Base-by-base conservation (phyloP, 2,329 filamentous ascomycete genomes). In the Pestalotiopsis sp. region DNA sequence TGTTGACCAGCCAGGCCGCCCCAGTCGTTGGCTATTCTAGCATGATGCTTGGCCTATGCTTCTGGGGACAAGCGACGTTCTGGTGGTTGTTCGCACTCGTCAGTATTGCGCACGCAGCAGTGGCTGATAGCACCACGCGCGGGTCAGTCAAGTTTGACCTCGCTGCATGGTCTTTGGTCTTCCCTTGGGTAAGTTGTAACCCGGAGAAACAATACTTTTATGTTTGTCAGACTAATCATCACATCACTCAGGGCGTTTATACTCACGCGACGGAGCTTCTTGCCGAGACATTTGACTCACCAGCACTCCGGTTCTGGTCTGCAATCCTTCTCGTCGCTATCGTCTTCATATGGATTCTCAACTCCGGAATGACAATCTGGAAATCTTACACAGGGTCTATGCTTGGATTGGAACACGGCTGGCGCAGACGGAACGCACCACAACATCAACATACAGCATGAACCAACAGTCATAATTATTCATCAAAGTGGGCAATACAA, bases 11-110 rank as follows among this genome's bases (percentile, higher is more conserved):
- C 1, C 67, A 75, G 3, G 80, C 81, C 1, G 79, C 79, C 0
- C 67, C 52, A 1, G 71, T 76, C 0, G 72, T 83, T 6, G 78
- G 73, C 0, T 75, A 74, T 23, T 69, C 73, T 4, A 83, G 82
- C 49, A 75, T 80, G 45, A 78, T 83, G 38, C 70, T 75, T 0
- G 82, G 80, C 0, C 65, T 84, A 38, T 59, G 82, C 17, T 72
- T 75, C n/a, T 82, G 80, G 77, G 82, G 81, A 0, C 78, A 80
- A 60, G 79, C 76, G 0, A 77, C 79, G 3, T 81, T 83, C 52
- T 84, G 81, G 81, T 81, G 80, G 78, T 69, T 73, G n/a, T 80
- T 83, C 68, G 79, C 80, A 2, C 71, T 81, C 7, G 68, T 79
- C 49, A 78, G 79, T 64, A 80, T 80, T 17, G 49, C 39, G 17